Evolutionary conservation across 345 rosid genomes (phyloP), one percentile per base, ranked within the genome.

Genomic region (Corchorus olitorius): DNA sequence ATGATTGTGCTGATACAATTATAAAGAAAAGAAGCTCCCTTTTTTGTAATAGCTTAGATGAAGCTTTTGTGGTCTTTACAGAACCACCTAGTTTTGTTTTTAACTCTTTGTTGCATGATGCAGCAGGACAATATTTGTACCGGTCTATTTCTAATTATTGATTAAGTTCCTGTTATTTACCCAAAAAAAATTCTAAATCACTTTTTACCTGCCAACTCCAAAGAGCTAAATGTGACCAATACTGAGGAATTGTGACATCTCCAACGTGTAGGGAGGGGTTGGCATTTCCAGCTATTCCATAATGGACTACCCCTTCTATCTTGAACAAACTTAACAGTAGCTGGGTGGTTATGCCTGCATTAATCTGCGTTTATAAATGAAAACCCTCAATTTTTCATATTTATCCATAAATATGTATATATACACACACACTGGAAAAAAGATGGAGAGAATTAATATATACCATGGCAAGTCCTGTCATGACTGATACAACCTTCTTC

Each of bases 201-300:
- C 27, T 27, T 27, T n/a, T 14, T 52, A 76, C 79, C 79, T 66
- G 81, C 81, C 81, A 78, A 46, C 48, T 45, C 81, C 81, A 78
- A 37, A 78, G 73, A n/a, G 56, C 74, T 7, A 77, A 41, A n/a
- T 77, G 77, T 13, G 77, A 72, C 74, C 77, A 78, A 14, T 73
- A 45, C 34, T 66, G 59, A 17, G 81, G 81, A 34, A 78, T 78
- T 34, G 76, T 59, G 39, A 78, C 81, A 73, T 73, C 77, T 19
- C 81, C 81, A 59, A 76, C 60, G 73, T 72, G 27, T 2, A 80
- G 48, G 43, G 67, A 64, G 6, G 80, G 74, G 35, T 52, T 80
- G 45, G 80, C 80, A 65, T 76, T 76, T 66, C 80, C 83, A 46
- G 83, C 83, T 61, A 73, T 80, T 53, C 80, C 80, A 58, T 76